Base-by-base conservation (phyloP, 1,284 basidiomycete species). In the Malassezia yamatoensis region DNA sequence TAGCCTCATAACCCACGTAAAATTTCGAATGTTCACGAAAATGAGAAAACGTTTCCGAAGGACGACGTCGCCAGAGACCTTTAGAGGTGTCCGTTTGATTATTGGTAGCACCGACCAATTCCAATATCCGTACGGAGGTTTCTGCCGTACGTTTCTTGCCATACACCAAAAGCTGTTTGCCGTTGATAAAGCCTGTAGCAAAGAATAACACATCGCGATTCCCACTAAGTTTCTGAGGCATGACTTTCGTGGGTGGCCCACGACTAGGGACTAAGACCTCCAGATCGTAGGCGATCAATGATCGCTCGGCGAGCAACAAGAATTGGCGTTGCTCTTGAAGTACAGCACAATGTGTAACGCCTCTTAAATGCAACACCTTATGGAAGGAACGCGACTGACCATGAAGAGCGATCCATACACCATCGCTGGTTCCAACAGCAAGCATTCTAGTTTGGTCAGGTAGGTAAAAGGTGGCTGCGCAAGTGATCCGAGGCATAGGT, bases 311-410 rank as follows among this genome's bases (percentile, higher is more conserved):
- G 18, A 96, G 78, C 15, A 96, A 90, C 29, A 98, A 80, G 80
- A 98, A 90, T 64, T 96, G 89, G 29, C 88, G 87, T 74, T 93
- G 93, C 63, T 90, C 87, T 69, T 93, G 88, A 3, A 96, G 79
- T 78, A 96, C 90, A 1, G 90, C 89, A 72, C 88, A 88, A 69
- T 94, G 90, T 5, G 88, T 89, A 32, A 96, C 90, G 76, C 83
- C 82, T 75, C 87, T 88, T 39, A 94, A 79, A 70, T 91, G 88
- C 12, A 96, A 77, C 18, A 96, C 90, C 54, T 89, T 86, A 34
- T 87, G 83, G 76, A 94, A 81, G 5, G 90, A 91, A 72, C 80
- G 78, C 0, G 90, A 84, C 71, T 93, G 86, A 66, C 88, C 85
- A 33, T 88, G 82, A 75, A 94, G 85, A 0, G 91, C 93, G 62